A percentile compares a stretch with the other conserved stretches of the same genome.
Evolutionary conservation across 768 basidiomycete species (phyloP).

Genomic region (Russula ochroleuca): DNA sequence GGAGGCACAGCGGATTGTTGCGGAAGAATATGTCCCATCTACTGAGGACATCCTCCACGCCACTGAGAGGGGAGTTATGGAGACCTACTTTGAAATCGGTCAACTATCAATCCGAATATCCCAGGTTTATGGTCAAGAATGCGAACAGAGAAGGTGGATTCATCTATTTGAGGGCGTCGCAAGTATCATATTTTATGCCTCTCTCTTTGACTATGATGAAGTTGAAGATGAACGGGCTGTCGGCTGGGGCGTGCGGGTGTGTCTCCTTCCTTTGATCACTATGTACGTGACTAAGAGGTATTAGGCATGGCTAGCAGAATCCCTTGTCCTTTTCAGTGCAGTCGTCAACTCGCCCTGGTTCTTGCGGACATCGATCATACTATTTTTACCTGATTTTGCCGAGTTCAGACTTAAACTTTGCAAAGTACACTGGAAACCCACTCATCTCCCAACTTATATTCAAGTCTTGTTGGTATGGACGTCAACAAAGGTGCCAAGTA

Average conservation of each 20-base stretch:
- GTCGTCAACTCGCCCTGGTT: slow-evolving; percentile 54
- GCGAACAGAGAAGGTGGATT: slow-evolving; percentile 47
- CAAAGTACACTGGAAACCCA: slow-evolving; percentile 29
- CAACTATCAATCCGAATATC: slow-evolving; percentile 49
- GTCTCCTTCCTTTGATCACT: slow-evolving; percentile 9
- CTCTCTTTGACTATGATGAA: slow-evolving; percentile 71
- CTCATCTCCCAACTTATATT: neutral
- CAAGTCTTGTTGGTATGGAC: slow-evolving; percentile 34
- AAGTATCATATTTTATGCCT: slow-evolving; percentile 66
- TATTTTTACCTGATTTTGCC: slow-evolving; percentile 43
- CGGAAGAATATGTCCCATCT: slow-evolving; percentile 72
- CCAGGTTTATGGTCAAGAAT: slow-evolving; percentile 64
- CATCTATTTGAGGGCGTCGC: slow-evolving; percentile 60
- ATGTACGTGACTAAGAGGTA: neutral
- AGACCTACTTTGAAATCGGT: slow-evolving; percentile 61
- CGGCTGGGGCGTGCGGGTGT: neutral
- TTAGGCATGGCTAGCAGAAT: slow-evolving; percentile 45
- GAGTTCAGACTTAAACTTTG: slow-evolving; percentile 49
- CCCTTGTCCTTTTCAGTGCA: slow-evolving; percentile 46
- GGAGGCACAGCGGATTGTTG: slow-evolving; percentile 74
- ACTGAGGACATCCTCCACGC: slow-evolving; percentile 81
- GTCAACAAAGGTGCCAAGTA: slow-evolving; percentile 45
- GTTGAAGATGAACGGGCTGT: no score
- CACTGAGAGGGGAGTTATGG: slow-evolving; percentile 72
- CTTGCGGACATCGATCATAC: slow-evolving; percentile 37